A percentile compares a stretch with the other conserved stretches of the same genome.
These are phyloP conservation scores for Castanea mollissima DNA, from an alignment of 306 rosid species.

Conservation along the genomic window DNA sequence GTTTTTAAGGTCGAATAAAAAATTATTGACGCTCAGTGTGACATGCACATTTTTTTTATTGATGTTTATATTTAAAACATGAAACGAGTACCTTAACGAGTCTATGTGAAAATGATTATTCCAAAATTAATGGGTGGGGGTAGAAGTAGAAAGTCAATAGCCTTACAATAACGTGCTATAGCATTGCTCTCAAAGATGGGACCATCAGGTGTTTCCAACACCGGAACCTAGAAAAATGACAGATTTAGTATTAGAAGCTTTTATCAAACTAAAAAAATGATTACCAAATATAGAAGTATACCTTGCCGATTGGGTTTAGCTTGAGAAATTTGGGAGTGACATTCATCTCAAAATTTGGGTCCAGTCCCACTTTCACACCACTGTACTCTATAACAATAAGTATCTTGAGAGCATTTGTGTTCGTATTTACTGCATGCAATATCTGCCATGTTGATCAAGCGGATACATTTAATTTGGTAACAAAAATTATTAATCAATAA, in stretches of 20 bases:
- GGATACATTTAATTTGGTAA: not conserved
- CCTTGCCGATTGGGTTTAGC: conserved; percentile 88
- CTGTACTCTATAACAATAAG: conserved; percentile 57
- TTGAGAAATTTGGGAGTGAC: conserved; percentile 73
- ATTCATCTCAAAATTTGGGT: conserved; percentile 58
- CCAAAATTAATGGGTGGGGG: not conserved
- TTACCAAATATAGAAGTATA: not conserved
- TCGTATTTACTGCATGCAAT: conserved; percentile 44
- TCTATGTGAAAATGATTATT: no score
- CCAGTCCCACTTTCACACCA: conserved; percentile 53
- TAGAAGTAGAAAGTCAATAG: not conserved
- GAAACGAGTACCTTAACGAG: not conserved
- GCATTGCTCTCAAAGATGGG: conserved; percentile 82
- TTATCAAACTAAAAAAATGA: not conserved
- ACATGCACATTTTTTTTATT: no score
- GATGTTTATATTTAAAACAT: conserved; percentile 5
- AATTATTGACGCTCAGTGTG: no score
- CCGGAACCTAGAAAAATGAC: conserved; percentile 51
- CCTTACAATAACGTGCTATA: conserved; percentile 68
- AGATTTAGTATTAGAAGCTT: no score
- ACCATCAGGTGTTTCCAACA: conserved; percentile 74
- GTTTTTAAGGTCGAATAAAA: no score
- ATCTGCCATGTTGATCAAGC: conserved; percentile 37
- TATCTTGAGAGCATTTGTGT: conserved; percentile 57
- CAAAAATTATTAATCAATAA: not conserved